phyloP scores from a whole-genome alignment of 2,329 filamentous ascomycete genomes.

The Stagonosporopsis tanaceti region DNA sequence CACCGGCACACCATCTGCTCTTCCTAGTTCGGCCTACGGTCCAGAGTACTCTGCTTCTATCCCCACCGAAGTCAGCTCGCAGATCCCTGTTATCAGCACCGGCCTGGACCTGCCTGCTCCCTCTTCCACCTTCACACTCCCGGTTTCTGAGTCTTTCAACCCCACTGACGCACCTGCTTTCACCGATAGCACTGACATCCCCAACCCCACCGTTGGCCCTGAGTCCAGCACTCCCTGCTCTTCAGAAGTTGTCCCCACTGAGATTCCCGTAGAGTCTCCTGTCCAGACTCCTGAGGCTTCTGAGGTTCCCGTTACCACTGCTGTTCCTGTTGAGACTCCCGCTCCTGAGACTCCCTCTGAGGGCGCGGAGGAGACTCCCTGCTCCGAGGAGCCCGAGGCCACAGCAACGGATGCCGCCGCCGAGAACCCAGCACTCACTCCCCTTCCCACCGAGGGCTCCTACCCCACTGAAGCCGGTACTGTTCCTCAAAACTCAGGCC shows the following conservation, averaged over 20 bases:
- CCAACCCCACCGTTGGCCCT: slow-evolving; percentile 21
- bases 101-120: slow-evolving; percentile 25
- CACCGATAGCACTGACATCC: slow-evolving; percentile 20
- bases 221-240: slow-evolving; percentile 26
- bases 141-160: slow-evolving; percentile 27
- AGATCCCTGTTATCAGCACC: slow-evolving; percentile 12
- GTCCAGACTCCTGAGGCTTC: background rate
- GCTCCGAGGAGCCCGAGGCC: slow-evolving; percentile 5
- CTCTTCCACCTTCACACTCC: slow-evolving; percentile 23
- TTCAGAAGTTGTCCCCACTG: slow-evolving; percentile 15
- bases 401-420: slow-evolving; percentile 9
- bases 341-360: slow-evolving; percentile 10
- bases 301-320: no score
- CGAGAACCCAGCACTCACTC: slow-evolving; percentile 5
- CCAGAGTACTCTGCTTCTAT: slow-evolving; percentile 2
- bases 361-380: background rate
- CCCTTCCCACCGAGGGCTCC: slow-evolving; percentile 2
- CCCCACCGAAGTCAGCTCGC: slow-evolving; percentile 14
- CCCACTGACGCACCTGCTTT: slow-evolving; percentile 30
- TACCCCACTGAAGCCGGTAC: slow-evolving; percentile 5
- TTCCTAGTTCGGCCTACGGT: background rate
- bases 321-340: background rate
- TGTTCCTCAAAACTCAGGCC: slow-evolving; percentile 7
- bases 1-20: slow-evolving; percentile 10
- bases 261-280: slow-evolving; percentile 3